Percentiles rank a stretch among this genome's conserved stretches.
These are phyloP conservation scores for Lepidium africanum DNA, from an alignment of 345 rosid genomes.

Conservation along the genomic window DNA sequence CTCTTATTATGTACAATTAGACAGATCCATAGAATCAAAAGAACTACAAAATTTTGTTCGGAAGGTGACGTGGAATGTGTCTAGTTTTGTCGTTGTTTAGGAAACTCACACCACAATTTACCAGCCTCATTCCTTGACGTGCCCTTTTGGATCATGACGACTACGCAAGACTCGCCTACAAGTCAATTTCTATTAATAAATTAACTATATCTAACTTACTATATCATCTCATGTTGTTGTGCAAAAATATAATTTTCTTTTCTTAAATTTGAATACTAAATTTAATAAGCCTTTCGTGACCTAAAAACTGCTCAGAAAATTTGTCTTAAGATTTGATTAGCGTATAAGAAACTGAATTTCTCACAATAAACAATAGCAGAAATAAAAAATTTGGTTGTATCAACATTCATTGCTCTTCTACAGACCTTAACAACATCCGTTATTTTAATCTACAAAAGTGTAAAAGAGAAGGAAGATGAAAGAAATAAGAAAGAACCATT, in stretches of 20 bases:
- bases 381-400: slow-evolving; percentile 8
- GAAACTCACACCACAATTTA: slow-evolving; percentile 4
- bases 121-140: slow-evolving; percentile 4
- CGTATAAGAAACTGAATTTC: slow-evolving; percentile 5
- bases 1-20: too few species aligned
- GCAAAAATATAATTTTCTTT: not conserved
- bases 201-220: not conserved
- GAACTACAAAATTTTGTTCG: too few species aligned
- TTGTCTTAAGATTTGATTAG: not conserved
- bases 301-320: slow-evolving; percentile 5
- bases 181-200: slow-evolving; percentile 6
- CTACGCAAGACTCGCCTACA: not conserved
- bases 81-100: not conserved
- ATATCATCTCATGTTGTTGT: not conserved
- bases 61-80: not conserved
- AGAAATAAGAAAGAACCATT: not conserved
- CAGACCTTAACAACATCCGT: not conserved
- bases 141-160: not conserved
- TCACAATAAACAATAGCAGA: not conserved
- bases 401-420: not conserved
- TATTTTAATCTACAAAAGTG: not conserved
- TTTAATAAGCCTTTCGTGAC: not conserved
- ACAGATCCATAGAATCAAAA: too few species aligned
- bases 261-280: not conserved
- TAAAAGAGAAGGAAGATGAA: not conserved